A percentile compares a stretch with the other conserved stretches of the same genome.
These are phyloP conservation scores for Sarocladium strictum DNA, from an alignment of 2,329 filamentous ascomycete species.

Conservation along the genomic window DNA sequence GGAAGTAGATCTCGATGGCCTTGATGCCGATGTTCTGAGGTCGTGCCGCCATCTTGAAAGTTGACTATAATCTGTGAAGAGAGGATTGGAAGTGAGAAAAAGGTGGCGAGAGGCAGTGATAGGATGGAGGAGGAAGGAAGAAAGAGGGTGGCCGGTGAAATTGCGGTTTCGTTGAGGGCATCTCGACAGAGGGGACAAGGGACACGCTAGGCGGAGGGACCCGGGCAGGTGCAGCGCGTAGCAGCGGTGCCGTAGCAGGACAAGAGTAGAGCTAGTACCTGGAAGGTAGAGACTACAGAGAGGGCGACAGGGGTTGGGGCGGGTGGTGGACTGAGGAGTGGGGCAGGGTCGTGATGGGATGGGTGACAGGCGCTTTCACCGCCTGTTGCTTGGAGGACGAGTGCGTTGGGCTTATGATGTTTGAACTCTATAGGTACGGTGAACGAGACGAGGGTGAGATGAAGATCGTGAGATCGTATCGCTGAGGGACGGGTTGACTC, in stretches of 20 bases:
- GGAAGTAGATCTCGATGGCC: constrained; percentile 87
- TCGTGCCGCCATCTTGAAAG: constrained; percentile 59
- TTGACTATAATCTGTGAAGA: neutral
- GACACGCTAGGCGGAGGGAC: constrained; percentile 3
- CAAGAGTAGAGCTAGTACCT: too few relatives aligned
- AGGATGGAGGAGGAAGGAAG: neutral
- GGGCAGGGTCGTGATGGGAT: neutral
- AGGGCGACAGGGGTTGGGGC: neutral
- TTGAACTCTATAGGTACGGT: too few relatives aligned
- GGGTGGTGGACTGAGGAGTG: constrained; percentile 5
- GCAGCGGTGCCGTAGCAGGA: too few relatives aligned
- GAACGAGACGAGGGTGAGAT: too few relatives aligned
- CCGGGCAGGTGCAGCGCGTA: constrained; percentile 1
- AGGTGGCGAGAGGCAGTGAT: neutral
- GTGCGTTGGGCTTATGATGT: neutral
- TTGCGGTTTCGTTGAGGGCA: constrained; percentile 1
- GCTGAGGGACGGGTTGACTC: too few relatives aligned
- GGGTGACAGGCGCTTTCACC: constrained; percentile 2
- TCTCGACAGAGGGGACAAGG: neutral
- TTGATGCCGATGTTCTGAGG: constrained; percentile 89
- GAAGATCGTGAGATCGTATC: too few relatives aligned
- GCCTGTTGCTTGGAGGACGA: neutral
- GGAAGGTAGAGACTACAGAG: too few relatives aligned
- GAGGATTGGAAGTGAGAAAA: neutral
- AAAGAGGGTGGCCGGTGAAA: neutral